Base-by-base conservation (phyloP, 2,329 filamentous ascomycete genomes). In the Fusarium compactum region DNA sequence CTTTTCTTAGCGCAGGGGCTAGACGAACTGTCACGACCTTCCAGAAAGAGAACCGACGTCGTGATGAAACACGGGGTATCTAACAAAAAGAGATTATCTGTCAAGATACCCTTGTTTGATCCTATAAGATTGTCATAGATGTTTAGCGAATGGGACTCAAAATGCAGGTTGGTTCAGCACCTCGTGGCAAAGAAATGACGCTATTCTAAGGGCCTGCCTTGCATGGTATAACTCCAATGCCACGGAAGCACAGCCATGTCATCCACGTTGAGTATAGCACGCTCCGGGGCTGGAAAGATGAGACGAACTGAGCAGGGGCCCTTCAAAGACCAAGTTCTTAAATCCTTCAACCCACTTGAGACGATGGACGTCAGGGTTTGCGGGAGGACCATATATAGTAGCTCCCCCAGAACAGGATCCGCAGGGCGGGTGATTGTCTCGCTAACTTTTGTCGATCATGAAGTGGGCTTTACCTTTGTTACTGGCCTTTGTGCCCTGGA, bases 381-480 rank as follows among this genome's bases (percentile, higher is more conserved):
- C 25, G 12, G 5, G 15, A 38, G 41, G 50, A 40, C 43, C 40
- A 40, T 68, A 69, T 65, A 68, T 65, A 55, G 18, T 15, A 25
- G 24, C 22, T 65, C 44, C 54, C 57, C 44, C 25, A 41, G 46
- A 40, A 6, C 25, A 24, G 46, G 52, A 16, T 53, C 44, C 57
- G 59, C 54, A 50, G n/a, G 15, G 44, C 58, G 58, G 46, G 58
- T 41, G 53, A 6, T 65, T 48, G 48, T 43, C 46, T 62, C 46
- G 58, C 46, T 48, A 62, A 34, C 34, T 40, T 48, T 16, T 70
- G 57, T 62, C 54, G 57, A 67, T 67, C 67, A 67, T 75, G 73
- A 75, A 65, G 65, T 75, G 73, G 73, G 59, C 51, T 53, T 44
- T 73, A 34, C 57, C 59, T 65, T 64, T 75, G n/a, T 24, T 75